Evolutionary conservation across 1,139 yeast genomes (phyloP).

Genomic region (Yamadazyma friedrichii): DNA sequence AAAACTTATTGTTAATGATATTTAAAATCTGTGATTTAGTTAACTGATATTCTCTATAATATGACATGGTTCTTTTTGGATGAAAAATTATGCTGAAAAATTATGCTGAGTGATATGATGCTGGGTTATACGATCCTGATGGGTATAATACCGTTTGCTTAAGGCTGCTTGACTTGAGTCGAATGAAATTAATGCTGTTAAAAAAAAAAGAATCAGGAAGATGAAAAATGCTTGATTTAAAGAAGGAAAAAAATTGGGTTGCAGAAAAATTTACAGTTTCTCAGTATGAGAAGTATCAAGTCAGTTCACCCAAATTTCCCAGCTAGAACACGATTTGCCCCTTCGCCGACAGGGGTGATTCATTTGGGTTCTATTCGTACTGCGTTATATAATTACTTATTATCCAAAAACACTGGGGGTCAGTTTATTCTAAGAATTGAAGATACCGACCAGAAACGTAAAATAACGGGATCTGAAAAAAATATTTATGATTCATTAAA

Average conservation of each 20-base stretch:
- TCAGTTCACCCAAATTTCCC: slow-evolving; percentile 50
- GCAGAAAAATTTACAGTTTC: slow-evolving; percentile 1
- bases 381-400: slow-evolving; percentile 81
- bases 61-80: slow-evolving; percentile 4
- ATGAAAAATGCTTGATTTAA: not conserved
- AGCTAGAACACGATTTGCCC: slow-evolving; percentile 91
- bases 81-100: too few relatives aligned
- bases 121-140: too few relatives aligned
- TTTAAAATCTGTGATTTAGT: slow-evolving; percentile 22
- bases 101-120: too few relatives aligned
- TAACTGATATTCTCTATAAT: slow-evolving; percentile 7
- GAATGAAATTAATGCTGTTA: too few relatives aligned
- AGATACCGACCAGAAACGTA: slow-evolving; percentile 84
- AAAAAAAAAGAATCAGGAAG: too few relatives aligned
- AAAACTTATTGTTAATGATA: slow-evolving; percentile 46
- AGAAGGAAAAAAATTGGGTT: not conserved
- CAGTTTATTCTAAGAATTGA: slow-evolving; percentile 79
- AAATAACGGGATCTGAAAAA: slow-evolving; percentile 78
- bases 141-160: too few relatives aligned
- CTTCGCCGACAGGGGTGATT: slow-evolving; percentile 93
- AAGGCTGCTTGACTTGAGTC: too few relatives aligned
- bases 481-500: slow-evolving; percentile 71
- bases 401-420: slow-evolving; percentile 81
- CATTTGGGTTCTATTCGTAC: slow-evolving; percentile 94
- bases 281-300: slow-evolving; percentile 1